phyloP scores from a whole-genome alignment of 1,284 basidiomycete genomes.

The Sporisorium sorghi region DNA sequence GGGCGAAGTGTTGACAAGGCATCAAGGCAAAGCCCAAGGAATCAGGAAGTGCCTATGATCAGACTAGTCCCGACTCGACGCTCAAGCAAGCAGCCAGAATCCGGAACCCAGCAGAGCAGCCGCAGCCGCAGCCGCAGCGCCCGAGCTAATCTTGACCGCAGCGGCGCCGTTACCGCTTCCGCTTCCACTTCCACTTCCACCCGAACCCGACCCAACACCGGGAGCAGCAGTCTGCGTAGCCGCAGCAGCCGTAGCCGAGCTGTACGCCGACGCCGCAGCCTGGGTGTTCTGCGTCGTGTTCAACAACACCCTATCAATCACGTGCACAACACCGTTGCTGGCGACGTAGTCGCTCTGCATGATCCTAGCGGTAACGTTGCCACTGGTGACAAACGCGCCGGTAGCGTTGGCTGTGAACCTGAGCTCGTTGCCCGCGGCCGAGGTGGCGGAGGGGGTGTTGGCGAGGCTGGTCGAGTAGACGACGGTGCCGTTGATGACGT shows the following conservation, averaged over 20 bases:
- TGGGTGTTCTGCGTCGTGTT: slow-evolving; percentile 73
- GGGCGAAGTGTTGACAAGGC: too few species aligned
- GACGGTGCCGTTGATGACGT: slow-evolving; percentile 79
- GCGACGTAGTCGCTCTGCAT: slow-evolving; percentile 77
- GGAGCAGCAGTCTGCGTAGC: slow-evolving; percentile 28
- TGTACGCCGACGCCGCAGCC: slow-evolving; percentile 74
- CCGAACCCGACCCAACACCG: slow-evolving; percentile 21
- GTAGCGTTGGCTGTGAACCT: slow-evolving; percentile 75
- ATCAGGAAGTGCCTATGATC: too few species aligned
- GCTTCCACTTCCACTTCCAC: slow-evolving; percentile 18
- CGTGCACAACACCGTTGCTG: slow-evolving; percentile 79
- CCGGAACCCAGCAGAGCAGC: slow-evolving; percentile 37
- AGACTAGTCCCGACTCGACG: too few species aligned
- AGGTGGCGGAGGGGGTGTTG: slow-evolving; percentile 70
- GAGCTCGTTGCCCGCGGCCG: slow-evolving; percentile 76
- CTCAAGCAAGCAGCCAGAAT: slow-evolving; percentile 46
- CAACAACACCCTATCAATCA: slow-evolving; percentile 76
- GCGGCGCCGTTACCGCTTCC: slow-evolving; percentile 12
- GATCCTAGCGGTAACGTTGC: slow-evolving; percentile 75
- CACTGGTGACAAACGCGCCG: slow-evolving; percentile 76
- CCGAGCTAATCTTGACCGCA: slow-evolving; percentile 21
- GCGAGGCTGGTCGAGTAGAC: slow-evolving; percentile 74
- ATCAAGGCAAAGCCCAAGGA: too few species aligned
- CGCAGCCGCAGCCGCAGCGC: slow-evolving; percentile 37
- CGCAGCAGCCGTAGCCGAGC: slow-evolving; percentile 43